Evolutionary conservation across 2,329 filamentous ascomycete genomes (phyloP), one percentile per base, ranked within the genome.

Genomic region (Sordariomycetes sp.): DNA sequence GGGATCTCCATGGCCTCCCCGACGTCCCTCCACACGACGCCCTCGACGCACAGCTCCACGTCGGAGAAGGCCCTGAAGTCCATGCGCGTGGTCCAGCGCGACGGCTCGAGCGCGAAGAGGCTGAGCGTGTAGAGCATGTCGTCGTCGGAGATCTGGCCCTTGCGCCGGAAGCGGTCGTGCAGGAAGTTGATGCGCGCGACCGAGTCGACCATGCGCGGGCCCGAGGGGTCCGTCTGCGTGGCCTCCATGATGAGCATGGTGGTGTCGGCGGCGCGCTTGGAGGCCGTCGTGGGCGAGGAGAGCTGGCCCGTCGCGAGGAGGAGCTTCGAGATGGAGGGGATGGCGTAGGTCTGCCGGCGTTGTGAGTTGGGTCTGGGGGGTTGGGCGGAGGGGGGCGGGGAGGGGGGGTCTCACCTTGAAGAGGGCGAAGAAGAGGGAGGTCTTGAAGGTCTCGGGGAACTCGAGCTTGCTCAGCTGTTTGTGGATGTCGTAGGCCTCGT

Each of bases 101-200:
- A 66, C 0, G 82, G 80, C 61, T 86, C 79, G 2, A 80, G 68
- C 1, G 79, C 76, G 62, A 86, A 85, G 0, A 85, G 68, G 14
- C 76, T 74, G 0, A 88, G 74, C 0, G 85, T 88, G 67, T 86
- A 87, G 0, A 88, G 73, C 73, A 87, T 77, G 61, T 88, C 85
- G 16, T 78, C 74, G 53, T 87, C 79, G 5, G 73, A 73, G 62
- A 88, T 88, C 63, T 79, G 79, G 46, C 81, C 80, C 0, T 78
- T 72, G 54, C 76, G 74, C 54, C 79, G 78, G 66, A 87, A 86
- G 2, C 73, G 69, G 24, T 69, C 68, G 66, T 88, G 85, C 3
- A 88, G 71, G 64, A 78, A 87, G 65, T 87, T 87, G 72, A 86
- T 82, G 37, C 84, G 78, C 3, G 82, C 79, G 53, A 87, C 74